These are phyloP conservation scores for Suillus hirtellus DNA, from an alignment of 768 basidiomycete genomes.

Conservation along the genomic window DNA sequence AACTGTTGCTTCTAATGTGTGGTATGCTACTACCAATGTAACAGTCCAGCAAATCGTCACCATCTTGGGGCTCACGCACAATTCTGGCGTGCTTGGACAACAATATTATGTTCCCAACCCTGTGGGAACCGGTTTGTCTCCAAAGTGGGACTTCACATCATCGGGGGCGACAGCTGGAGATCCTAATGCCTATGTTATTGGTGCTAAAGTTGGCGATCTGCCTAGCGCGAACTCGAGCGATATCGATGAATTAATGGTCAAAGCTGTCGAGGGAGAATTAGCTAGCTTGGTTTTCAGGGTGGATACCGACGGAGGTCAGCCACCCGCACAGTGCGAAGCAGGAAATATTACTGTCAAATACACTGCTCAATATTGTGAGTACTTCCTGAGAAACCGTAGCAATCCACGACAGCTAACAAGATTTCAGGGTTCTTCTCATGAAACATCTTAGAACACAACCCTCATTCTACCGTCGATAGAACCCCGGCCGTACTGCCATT, in stretches of 20 bases:
- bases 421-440: neutral
- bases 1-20: constrained; percentile 32
- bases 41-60: constrained; percentile 21
- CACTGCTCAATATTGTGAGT: constrained; percentile 53
- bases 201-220: constrained; percentile 41
- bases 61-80: constrained; percentile 12
- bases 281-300: constrained; percentile 53
- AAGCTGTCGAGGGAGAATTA: constrained; percentile 45
- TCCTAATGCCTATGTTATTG: constrained; percentile 48
- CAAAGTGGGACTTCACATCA: constrained; percentile 59
- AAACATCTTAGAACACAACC: neutral
- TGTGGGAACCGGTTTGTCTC: constrained; percentile 41
- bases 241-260: constrained; percentile 58
- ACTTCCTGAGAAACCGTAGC: neutral
- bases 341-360: constrained; percentile 53
- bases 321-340: constrained; percentile 49
- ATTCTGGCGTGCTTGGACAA: constrained; percentile 39
- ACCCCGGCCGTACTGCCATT: neutral
- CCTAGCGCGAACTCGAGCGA: constrained; percentile 45
- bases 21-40: constrained; percentile 27
- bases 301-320: constrained; percentile 53
- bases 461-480: neutral
- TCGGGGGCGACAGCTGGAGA: constrained; percentile 41
- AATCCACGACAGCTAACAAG: neutral
- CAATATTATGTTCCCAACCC: constrained; percentile 60